Percentiles rank a stretch among this genome's conserved stretches.
Evolutionary conservation across 352 stramenopile genomes (phyloP).

Genomic region (Phytophthora ramorum): DNA sequence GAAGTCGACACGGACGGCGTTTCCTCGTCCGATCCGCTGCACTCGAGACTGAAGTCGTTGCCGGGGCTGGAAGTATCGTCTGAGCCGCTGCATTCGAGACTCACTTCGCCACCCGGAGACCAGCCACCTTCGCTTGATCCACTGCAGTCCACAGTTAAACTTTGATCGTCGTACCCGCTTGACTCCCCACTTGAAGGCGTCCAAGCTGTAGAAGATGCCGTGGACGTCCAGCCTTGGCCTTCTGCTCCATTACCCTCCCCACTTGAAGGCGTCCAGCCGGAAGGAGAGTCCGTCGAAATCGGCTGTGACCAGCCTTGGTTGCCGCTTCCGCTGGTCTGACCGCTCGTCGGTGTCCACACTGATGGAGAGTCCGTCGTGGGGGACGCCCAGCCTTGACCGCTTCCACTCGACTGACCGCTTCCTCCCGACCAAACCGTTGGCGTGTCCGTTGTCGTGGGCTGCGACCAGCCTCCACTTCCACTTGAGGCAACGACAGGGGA

Average conservation of each 20-base stretch:
- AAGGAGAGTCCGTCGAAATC: conserved; percentile 4
- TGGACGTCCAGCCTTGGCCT: conserved; percentile 11
- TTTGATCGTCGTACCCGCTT: conserved; percentile 10
- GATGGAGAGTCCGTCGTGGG: background rate
- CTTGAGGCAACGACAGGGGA: background rate
- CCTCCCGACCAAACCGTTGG: no score
- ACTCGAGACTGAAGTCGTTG: conserved; percentile 23
- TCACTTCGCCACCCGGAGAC: background rate
- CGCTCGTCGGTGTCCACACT: conserved; percentile 3
- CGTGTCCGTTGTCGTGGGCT: background rate
- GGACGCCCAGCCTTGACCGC: background rate
- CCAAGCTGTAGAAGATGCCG: background rate
- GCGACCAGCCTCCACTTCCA: conserved; percentile 11
- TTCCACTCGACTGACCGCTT: background rate
- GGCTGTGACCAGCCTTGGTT: conserved; percentile 15
- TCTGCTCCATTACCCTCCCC: conserved; percentile 5
- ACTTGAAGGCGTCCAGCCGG: conserved; percentile 1
- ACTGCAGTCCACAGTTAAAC: conserved; percentile 14
- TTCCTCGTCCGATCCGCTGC: conserved; percentile 23
- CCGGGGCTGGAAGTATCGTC: background rate
- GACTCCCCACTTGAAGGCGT: conserved; percentile 4
- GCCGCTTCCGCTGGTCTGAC: background rate
- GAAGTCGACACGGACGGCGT: conserved; percentile 8
- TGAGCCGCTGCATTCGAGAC: conserved; percentile 24
- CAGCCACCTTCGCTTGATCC: conserved; percentile 6